Evolutionary conservation across 2,329 filamentous ascomycete species (phyloP).

Genomic region (Dothistroma pini): DNA sequence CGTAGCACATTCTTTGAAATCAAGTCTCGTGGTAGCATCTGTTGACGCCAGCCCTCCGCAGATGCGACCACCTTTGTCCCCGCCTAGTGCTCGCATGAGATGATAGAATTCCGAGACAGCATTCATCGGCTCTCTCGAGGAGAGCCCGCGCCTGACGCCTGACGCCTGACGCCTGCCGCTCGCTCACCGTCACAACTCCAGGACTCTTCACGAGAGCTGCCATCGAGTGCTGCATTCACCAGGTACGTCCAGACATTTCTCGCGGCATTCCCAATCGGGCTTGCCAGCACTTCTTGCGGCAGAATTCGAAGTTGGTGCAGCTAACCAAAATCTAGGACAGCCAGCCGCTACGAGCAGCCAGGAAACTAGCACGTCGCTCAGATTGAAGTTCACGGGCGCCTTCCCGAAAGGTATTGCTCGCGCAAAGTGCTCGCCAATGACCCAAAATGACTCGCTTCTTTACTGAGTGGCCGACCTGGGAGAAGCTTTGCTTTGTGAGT

Average conservation of each 20-base stretch:
- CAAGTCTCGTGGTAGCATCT: slow-evolving; percentile 6
- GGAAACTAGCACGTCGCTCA: neutral
- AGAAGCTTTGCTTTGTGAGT: slow-evolving; percentile 85
- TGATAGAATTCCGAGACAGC: neutral
- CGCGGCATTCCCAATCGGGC: neutral
- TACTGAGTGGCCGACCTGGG: slow-evolving; percentile 69
- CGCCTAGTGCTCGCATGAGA: neutral
- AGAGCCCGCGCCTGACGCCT: neutral
- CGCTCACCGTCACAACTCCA: neutral
- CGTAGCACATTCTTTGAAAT: slow-evolving; percentile 16
- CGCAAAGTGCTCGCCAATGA: neutral
- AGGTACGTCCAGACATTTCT: neutral
- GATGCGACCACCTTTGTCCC: neutral
- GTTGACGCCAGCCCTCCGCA: neutral
- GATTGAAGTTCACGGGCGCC: neutral
- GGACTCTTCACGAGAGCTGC: neutral
- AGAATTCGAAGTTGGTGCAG: neutral
- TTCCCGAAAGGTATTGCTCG: neutral
- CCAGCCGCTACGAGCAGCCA: neutral
- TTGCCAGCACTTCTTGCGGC: neutral
- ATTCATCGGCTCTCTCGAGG: neutral
- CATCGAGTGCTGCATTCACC: neutral
- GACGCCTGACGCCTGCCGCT: neutral
- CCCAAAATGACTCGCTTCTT: slow-evolving; percentile 39
- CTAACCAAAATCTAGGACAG: neutral